These are phyloP conservation scores for Candida maesae DNA, from an alignment of 805 yeast genomes.

Conservation along the genomic window DNA sequence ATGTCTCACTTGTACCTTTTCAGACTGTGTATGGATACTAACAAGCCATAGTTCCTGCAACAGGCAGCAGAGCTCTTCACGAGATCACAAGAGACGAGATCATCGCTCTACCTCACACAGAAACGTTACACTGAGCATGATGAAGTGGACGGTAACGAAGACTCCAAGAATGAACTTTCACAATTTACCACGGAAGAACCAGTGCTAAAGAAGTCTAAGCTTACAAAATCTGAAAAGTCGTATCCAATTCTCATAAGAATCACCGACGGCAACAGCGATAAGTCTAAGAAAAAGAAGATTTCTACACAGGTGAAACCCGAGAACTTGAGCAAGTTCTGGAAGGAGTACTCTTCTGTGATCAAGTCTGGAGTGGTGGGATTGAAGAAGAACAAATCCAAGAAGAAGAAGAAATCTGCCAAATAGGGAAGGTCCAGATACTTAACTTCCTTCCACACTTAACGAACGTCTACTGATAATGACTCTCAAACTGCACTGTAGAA, in stretches of 20 bases:
- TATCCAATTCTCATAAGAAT: conserved; percentile 70
- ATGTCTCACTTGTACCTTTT: not conserved
- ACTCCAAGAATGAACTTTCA: conserved; percentile 20
- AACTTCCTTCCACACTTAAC: not conserved
- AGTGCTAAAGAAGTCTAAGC: conserved; percentile 27
- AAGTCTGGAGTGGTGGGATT: conserved; percentile 73
- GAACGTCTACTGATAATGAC: not conserved
- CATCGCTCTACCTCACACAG: conserved; percentile 58
- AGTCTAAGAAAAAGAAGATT: conserved; percentile 50
- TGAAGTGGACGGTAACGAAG: conserved; percentile 26
- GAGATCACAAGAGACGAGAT: conserved; percentile 36
- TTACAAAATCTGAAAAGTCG: conserved; percentile 28
- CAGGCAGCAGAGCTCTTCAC: conserved; percentile 25
- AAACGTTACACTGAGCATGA: conserved; percentile 41
- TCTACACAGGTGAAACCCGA: conserved; percentile 68
- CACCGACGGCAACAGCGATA: conserved; percentile 51
- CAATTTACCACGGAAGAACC: conserved; percentile 18
- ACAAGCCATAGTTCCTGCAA: conserved; percentile 21
- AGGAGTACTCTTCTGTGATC: conserved; percentile 61
- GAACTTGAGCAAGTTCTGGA: conserved; percentile 71
- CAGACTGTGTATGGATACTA: not conserved
- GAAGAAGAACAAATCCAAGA: conserved; percentile 71
- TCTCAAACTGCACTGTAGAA: no score
- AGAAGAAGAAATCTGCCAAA: conserved; percentile 47
- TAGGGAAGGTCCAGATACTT: not conserved